Evolutionary conservation across 1,284 basidiomycete species (phyloP), one percentile per base, ranked within the genome.

Genomic region (Papiliotrema flavescens): DNA sequence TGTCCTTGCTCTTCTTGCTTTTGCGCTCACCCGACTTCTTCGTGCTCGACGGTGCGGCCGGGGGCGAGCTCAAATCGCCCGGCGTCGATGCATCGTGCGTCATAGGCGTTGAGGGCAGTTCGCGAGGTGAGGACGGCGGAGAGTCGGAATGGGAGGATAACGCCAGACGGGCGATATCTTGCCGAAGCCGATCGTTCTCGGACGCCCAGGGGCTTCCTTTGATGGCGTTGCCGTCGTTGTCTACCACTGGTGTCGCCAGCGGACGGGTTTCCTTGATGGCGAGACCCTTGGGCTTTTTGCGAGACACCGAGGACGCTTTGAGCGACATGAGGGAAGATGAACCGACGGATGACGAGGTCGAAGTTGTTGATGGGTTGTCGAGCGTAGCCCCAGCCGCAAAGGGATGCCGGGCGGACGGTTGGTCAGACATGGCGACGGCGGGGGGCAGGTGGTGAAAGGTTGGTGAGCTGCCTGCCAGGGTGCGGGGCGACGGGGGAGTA

Each of bases 101-200:
- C 19, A 19, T 50, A 1, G 56, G 56, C 3, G 51, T 57, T 8
- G 55, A 45, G 3, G 62, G 58, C 3, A 46, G 37, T 4, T 54
- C 56, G 2, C 56, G 55, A 15, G 51, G 54, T 13, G 59, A 52
- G 23, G 46, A 41, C 15, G 62, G 54, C 6, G 69, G 65, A 6
- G 62, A 63, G 39, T 65, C 63, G 2, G 71, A 89, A 77, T 66
- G 88, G 82, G 59, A 90, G 75, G 66, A 84, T 84, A 51, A 86
- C 86, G 80, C 53, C 49, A 67, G 62, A 72, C 76, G 56, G 8
- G 62, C 68, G 52, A 71, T 71, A 51, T 73, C 67, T 46, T 70
- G 76, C 42, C 72, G 67, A 24, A 78, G 73, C 0, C 77, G 76
- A 14, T 81, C 77, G 47, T 71, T 67, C 45, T 81, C 79, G 40